A percentile compares a stretch with the other conserved stretches of the same genome.
phyloP scores from a whole-genome alignment of 1,284 basidiomycete genomes.

The Rhodotorula sp. region DNA sequence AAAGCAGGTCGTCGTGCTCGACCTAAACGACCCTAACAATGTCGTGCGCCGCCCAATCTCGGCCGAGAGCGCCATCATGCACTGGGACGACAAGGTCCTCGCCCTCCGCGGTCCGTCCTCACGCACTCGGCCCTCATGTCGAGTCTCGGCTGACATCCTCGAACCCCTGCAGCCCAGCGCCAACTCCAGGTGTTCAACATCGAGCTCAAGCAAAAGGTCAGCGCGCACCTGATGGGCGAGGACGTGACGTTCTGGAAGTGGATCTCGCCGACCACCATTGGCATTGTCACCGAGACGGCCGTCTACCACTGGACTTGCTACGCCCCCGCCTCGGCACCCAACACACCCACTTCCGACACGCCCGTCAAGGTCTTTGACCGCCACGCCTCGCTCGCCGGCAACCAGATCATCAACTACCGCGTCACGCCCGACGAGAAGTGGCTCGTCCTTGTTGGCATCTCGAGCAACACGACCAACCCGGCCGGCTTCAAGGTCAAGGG shows the following conservation, averaged over 20 bases:
- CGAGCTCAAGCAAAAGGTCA: constrained; percentile 94
- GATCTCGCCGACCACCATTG: constrained; percentile 87
- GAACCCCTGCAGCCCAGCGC: constrained; percentile 66
- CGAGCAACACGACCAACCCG: constrained; percentile 87
- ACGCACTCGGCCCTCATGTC: background rate
- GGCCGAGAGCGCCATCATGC: constrained; percentile 99
- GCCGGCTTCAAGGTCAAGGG: constrained; percentile 98
- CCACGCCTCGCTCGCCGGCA: constrained; percentile 87
- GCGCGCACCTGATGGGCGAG: constrained; percentile 90
- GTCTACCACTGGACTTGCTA: constrained; percentile 61
- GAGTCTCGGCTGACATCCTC: background rate
- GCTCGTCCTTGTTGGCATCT: constrained; percentile 95
- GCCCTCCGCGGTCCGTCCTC: constrained; percentile 76
- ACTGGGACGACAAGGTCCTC: constrained; percentile 93
- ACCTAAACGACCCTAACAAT: constrained; percentile 93
- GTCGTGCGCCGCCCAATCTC: constrained; percentile 94
- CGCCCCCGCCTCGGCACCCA: constrained; percentile 32
- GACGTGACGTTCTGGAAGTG: constrained; percentile 99
- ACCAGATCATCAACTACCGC: constrained; percentile 99
- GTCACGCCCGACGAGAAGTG: constrained; percentile 91
- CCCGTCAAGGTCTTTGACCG: constrained; percentile 93
- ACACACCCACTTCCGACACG: constrained; percentile 60
- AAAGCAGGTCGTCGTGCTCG: constrained; percentile 96
- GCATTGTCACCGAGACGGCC: constrained; percentile 90
- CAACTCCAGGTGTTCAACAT: constrained; percentile 99